Conservation (phyloP, 2,329 filamentous ascomycete genomes). For the Zarea fungicola region DNA sequence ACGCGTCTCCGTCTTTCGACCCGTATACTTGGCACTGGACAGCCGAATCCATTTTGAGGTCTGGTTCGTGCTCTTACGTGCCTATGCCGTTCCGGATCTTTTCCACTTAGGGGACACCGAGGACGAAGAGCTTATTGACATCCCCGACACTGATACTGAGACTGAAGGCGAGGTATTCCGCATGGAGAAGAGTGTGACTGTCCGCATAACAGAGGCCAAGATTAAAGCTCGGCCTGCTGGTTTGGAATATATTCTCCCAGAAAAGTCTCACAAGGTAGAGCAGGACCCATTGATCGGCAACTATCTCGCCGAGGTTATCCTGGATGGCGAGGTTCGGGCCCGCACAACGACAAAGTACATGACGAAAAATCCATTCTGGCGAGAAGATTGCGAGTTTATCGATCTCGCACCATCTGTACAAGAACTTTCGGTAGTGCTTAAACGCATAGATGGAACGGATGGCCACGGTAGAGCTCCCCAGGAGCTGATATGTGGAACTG, state of each 20-base stretch:
- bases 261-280: constrained; percentile 20
- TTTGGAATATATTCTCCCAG: constrained; percentile 19
- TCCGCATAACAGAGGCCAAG: constrained; percentile 59
- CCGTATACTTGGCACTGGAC: constrained; percentile 84
- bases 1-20: constrained; percentile 71
- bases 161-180: constrained; percentile 50
- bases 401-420: constrained; percentile 67
- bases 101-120: constrained; percentile 58
- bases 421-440: constrained; percentile 65
- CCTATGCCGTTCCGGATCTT: constrained; percentile 87
- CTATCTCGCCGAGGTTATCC: constrained; percentile 72
- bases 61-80: constrained; percentile 88
- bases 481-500: constrained; percentile 59
- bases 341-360: constrained; percentile 67
- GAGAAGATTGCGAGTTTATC: constrained; percentile 71
- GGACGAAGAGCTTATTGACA: constrained; percentile 38
- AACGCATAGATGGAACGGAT: constrained; percentile 46
- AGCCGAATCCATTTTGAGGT: constrained; percentile 90
- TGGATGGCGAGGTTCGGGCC: constrained; percentile 74
- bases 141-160: constrained; percentile 33
- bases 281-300: constrained; percentile 54
- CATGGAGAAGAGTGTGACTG: constrained; percentile 54
- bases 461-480: constrained; percentile 32
- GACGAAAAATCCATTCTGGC: constrained; percentile 74
- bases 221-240: constrained; percentile 37